phyloP scores from a whole-genome alignment of 2,329 filamentous ascomycete species.

The Huntiella abstrusa region DNA sequence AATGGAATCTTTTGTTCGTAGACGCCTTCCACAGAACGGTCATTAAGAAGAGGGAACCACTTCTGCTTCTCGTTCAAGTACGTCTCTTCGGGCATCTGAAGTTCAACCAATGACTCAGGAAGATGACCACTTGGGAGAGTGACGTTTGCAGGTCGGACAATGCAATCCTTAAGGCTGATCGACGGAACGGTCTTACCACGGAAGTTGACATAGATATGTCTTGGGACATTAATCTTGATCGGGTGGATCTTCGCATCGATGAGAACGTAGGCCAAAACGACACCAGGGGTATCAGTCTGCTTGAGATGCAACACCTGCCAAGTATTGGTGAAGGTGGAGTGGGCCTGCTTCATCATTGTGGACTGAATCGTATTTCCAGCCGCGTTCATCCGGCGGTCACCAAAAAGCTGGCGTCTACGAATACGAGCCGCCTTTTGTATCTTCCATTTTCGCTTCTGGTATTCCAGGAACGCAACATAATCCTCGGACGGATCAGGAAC shows the following conservation, averaged over 20 bases:
- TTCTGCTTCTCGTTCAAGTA: conserved; percentile 57
- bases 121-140: conserved; percentile 89
- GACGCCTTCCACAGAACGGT: conserved; percentile 58
- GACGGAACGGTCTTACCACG: conserved; percentile 76
- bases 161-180: conserved; percentile 59
- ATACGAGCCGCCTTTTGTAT: conserved; percentile 81
- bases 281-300: conserved; percentile 64
- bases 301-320: conserved; percentile 89
- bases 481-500: conserved; percentile 68
- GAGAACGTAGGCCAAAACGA: conserved; percentile 74
- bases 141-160: conserved; percentile 82
- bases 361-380: conserved; percentile 38
- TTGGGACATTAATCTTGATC: conserved; percentile 73
- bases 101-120: conserved; percentile 83
- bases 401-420: conserved; percentile 77
- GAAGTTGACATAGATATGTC: conserved; percentile 80
- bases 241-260: conserved; percentile 85
- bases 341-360: conserved; percentile 78
- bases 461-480: conserved; percentile 72
- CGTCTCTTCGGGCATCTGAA: conserved; percentile 73
- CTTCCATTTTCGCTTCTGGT: conserved; percentile 98
- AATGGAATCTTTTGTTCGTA: conserved; percentile 89
- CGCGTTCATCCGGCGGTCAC: conserved; percentile 45
- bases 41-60: conserved; percentile 12
- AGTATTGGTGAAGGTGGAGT: conserved; percentile 72